These are phyloP conservation scores for Aureobasidium sp. DNA, from an alignment of 2,329 filamentous ascomycete genomes.

Conservation along the genomic window DNA sequence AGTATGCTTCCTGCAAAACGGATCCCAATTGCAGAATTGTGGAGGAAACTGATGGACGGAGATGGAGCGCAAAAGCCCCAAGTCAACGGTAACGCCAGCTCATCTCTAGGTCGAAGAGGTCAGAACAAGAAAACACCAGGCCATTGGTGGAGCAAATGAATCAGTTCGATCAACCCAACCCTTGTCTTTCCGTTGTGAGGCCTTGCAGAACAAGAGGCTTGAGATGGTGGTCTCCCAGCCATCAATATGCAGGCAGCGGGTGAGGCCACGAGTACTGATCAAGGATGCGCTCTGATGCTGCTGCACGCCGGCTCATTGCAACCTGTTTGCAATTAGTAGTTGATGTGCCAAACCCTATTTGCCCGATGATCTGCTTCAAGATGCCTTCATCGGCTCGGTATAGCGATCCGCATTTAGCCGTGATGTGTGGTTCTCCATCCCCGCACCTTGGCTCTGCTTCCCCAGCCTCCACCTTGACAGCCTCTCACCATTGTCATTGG, in stretches of 20 bases:
- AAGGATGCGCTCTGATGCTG: background rate
- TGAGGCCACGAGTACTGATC: background rate
- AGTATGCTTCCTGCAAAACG: constrained; percentile 87
- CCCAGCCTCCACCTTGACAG: background rate
- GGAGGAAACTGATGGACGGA: constrained; percentile 40
- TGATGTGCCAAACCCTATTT: background rate
- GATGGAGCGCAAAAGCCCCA: background rate
- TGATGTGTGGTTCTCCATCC: background rate
- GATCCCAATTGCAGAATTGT: constrained; percentile 77
- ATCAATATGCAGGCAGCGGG: background rate
- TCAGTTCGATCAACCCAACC: background rate
- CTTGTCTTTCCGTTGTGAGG: background rate
- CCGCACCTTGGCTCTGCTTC: background rate
- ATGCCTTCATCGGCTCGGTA: constrained; percentile 10
- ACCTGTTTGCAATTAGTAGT: background rate
- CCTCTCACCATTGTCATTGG: background rate
- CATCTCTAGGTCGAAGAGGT: background rate
- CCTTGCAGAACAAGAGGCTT: background rate
- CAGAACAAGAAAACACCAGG: constrained; percentile 10
- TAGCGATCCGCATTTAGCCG: constrained; percentile 12
- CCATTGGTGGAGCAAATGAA: constrained; percentile 16
- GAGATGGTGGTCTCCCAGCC: background rate
- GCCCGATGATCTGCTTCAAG: background rate
- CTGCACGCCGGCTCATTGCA: background rate
- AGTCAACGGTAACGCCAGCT: background rate